Evolutionary conservation across 2,329 filamentous ascomycete genomes (phyloP), one percentile per base, ranked within the genome.

Genomic region (Colletotrichum navitas): DNA sequence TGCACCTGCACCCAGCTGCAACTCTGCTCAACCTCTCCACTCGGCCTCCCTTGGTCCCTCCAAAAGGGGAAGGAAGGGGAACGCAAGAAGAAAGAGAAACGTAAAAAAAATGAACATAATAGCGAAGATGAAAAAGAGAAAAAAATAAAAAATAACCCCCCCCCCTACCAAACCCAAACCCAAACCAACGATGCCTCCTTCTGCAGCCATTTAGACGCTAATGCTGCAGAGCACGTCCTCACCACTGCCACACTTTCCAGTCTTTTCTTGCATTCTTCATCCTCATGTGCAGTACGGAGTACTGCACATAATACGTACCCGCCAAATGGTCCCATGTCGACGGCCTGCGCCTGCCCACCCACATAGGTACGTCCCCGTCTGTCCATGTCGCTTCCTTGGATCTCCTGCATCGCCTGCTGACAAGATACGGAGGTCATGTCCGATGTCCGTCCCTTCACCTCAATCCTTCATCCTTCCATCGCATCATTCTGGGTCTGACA

Each of bases 141-240:
- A 36, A n/a, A 21, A 5, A 34, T 29, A n/a, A 32, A 34, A n/a
- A n/a, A 34, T 5, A 21, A 39, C n/a, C n/a, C n/a, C n/a, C 21
- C 16, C 5, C 11, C 41, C 41, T 4, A 41, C 5, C 16, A 47
- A 47, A 47, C 10, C 45, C 21, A 47, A 47, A 24, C 45, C n/a
- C 39, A 18, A 41, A n/a, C 3, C 52, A 6, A 18, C 39, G 26
- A 45, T 60, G 56, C 24, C 58, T 26, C 43, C 10, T 41, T 59
- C 52, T 45, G 34, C 64, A 43, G 39, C 45, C n/a, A 52, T 36
- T 26, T 62, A 36, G 45, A 63, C 64, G 43, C 47, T 54, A 49
- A 36, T 49, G 32, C 62, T 65, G 51, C 62, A 63, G 61, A 63
- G 61, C 61, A 63, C 61, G 36, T 39, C 61, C 61, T 55, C 52